Conservation (phyloP, 2,329 filamentous ascomycete species). For the Akanthomyces dipterigenus region DNA sequence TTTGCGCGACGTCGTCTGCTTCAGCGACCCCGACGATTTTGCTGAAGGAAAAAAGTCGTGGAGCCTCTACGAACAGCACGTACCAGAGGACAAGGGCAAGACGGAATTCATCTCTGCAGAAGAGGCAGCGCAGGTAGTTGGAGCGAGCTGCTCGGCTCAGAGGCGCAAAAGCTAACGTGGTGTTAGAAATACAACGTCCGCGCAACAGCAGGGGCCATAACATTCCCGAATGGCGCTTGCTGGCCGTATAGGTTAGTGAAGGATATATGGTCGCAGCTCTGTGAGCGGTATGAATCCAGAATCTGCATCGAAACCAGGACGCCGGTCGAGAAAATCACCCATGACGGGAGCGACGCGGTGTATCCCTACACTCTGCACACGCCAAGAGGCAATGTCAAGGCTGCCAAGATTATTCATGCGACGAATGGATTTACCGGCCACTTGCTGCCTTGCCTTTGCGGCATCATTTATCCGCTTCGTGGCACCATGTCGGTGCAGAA, state of each 20-base stretch:
- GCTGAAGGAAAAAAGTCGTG: constrained; percentile 13
- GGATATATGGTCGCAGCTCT: constrained; percentile 26
- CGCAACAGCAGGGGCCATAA: constrained; percentile 12
- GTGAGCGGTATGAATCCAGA: constrained; percentile 18
- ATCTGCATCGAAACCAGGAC: constrained; percentile 26
- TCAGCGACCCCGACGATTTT: constrained; percentile 17
- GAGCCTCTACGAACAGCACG: constrained; percentile 13
- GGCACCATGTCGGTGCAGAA: constrained; percentile 37
- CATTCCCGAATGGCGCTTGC: constrained; percentile 26
- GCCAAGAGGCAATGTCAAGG: constrained; percentile 27
- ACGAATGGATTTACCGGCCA: constrained; percentile 36
- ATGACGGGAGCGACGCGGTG: not conserved
- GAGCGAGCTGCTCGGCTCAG: not conserved
- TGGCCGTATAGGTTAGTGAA: constrained; percentile 35
- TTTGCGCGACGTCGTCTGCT: constrained; percentile 2
- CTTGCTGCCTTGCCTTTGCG: constrained; percentile 32
- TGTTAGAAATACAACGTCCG: constrained; percentile 20
- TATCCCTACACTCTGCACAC: constrained; percentile 27
- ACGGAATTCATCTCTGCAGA: constrained; percentile 13
- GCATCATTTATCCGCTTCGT: constrained; percentile 30
- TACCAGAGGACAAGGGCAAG: constrained; percentile 16
- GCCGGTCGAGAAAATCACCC: constrained; percentile 19
- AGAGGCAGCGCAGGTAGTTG: constrained; percentile 13
- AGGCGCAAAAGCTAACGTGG: not conserved
- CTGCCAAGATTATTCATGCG: constrained; percentile 31